Percentiles rank a stretch among this genome's conserved stretches.
Conservation (phyloP, 2,329 filamentous ascomycete genomes). For the Ophiocordyceps camponoti-leonardi region DNA sequence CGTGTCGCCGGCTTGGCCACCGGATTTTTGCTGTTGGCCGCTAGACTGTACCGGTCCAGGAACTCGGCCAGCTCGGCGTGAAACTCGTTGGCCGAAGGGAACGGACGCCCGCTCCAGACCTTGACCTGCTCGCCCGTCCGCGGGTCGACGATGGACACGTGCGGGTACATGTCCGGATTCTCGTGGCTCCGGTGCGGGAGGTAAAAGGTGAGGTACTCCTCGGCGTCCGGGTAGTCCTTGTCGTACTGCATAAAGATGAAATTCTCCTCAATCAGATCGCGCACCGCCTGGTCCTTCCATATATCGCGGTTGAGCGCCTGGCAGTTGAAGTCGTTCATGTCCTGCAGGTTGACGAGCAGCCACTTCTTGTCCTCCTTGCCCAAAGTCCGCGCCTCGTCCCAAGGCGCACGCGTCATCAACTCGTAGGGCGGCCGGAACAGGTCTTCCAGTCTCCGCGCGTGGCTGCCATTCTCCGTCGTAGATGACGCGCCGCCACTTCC, state of each 20-base stretch:
- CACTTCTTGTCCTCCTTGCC: conserved; percentile 85
- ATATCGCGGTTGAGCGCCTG: conserved; percentile 87
- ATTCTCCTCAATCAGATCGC: conserved; percentile 70
- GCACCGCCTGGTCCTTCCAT: conserved; percentile 75
- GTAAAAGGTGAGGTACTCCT: conserved; percentile 81
- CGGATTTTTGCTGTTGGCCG: conserved; percentile 78
- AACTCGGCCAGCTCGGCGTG: conserved; percentile 88
- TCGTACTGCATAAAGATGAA: conserved; percentile 93
- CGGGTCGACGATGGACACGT: conserved; percentile 90
- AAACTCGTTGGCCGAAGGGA: conserved; percentile 62
- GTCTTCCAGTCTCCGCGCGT: conserved; percentile 68
- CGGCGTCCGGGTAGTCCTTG: conserved; percentile 63
- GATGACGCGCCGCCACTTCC: conserved; percentile 6
- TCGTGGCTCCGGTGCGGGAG: conserved; percentile 55
- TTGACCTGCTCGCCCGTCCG: conserved; percentile 95
- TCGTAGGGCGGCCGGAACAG: conserved; percentile 88
- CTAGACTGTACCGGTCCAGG: conserved; percentile 88
- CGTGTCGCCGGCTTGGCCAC: conserved; percentile 53
- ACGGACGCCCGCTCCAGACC: conserved; percentile 75
- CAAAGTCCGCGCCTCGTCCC: conserved; percentile 68
- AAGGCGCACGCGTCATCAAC: conserved; percentile 63
- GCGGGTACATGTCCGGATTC: conserved; percentile 78
- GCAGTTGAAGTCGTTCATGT: conserved; percentile 84
- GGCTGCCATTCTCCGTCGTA: conserved; percentile 34
- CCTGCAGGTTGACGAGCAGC: conserved; percentile 91